These are phyloP conservation scores for Pythium apleroticum DNA, from an alignment of 352 stramenopile genomes.

Conservation along the genomic window DNA sequence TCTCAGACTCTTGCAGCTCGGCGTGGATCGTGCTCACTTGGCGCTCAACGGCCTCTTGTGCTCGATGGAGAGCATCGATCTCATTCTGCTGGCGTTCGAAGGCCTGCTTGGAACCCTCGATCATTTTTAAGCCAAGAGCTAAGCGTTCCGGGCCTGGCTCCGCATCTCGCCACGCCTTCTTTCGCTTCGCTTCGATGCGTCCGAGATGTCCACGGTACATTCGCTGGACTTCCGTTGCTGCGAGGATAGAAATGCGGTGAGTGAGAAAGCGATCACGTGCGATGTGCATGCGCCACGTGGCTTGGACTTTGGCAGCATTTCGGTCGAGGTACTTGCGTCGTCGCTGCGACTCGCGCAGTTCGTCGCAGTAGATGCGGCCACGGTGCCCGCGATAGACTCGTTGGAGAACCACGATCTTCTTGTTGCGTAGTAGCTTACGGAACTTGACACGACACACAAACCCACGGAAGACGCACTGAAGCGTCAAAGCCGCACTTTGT, in stretches of 20 bases:
- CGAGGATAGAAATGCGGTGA: conserved; percentile 63
- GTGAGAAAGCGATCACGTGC: conserved; percentile 65
- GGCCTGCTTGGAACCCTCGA: conserved; percentile 92
- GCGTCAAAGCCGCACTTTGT: conserved; percentile 34
- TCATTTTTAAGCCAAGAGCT: conserved; percentile 87
- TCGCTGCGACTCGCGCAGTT: conserved; percentile 41
- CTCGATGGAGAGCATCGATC: conserved; percentile 90
- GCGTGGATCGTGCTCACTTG: conserved; percentile 90
- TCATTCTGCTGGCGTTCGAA: conserved; percentile 92
- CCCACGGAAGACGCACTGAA: conserved; percentile 76
- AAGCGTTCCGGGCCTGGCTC: conserved; percentile 88
- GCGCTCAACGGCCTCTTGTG: conserved; percentile 86
- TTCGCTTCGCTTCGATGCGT: conserved; percentile 54
- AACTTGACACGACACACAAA: conserved; percentile 58
- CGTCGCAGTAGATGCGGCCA: conserved; percentile 41
- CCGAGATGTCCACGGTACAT: conserved; percentile 87
- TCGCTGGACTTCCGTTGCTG: conserved; percentile 89
- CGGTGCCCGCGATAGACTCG: conserved; percentile 71
- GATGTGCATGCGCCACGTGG: conserved; percentile 87
- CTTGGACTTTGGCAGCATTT: conserved; percentile 81
- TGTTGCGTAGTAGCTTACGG: conserved; percentile 36
- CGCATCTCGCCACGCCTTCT: conserved; percentile 87
- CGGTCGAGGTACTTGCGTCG: conserved; percentile 47
- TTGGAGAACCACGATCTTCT: conserved; percentile 56
- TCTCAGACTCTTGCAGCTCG: conserved; percentile 89